Percentiles rank a stretch among this genome's conserved stretches.
phyloP scores from a whole-genome alignment of 148 eudicot genomes.

The Agrostemma githago region DNA sequence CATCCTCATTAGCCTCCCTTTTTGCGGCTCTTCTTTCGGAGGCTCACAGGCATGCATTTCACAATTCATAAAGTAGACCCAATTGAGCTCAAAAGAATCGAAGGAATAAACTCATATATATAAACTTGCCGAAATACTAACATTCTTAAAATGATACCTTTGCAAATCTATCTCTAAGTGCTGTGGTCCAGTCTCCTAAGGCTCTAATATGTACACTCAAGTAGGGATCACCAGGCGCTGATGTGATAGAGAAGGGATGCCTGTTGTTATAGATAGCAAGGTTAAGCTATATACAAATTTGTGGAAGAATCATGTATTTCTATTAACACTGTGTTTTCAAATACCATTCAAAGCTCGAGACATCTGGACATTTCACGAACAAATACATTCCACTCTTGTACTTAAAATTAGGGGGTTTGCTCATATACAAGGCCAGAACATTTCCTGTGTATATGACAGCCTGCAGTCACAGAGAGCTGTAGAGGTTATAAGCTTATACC shows the following conservation, averaged over 20 bases:
- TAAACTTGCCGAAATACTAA: background rate
- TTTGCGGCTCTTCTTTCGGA: conserved; percentile 31
- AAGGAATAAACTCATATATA: background rate
- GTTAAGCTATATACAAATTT: background rate
- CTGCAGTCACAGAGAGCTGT: conserved; percentile 35
- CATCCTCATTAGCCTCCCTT: conserved; percentile 61
- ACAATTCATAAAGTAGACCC: background rate
- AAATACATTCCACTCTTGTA: conserved; percentile 99
- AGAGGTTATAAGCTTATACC: conserved; percentile 10
- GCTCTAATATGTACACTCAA: conserved; percentile 81
- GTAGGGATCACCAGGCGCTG: conserved; percentile 89
- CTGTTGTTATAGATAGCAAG: conserved; percentile 36
- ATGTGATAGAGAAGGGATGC: conserved; percentile 97
- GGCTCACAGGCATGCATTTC: conserved; percentile 61
- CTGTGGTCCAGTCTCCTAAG: conserved; percentile 94
- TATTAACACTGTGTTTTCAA: background rate
- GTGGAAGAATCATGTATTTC: background rate
- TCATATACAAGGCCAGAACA: conserved; percentile 87
- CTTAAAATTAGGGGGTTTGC: conserved; percentile 70
- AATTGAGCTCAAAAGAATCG: background rate
- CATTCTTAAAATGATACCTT: conserved; percentile 36
- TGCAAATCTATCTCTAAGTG: conserved; percentile 55
- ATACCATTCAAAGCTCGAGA: conserved; percentile 88
- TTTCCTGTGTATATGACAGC: conserved; percentile 79
- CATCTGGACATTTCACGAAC: conserved; percentile 85